Base-by-base conservation (phyloP, 768 basidiomycete genomes). In the Lactifluus subvellereus region DNA sequence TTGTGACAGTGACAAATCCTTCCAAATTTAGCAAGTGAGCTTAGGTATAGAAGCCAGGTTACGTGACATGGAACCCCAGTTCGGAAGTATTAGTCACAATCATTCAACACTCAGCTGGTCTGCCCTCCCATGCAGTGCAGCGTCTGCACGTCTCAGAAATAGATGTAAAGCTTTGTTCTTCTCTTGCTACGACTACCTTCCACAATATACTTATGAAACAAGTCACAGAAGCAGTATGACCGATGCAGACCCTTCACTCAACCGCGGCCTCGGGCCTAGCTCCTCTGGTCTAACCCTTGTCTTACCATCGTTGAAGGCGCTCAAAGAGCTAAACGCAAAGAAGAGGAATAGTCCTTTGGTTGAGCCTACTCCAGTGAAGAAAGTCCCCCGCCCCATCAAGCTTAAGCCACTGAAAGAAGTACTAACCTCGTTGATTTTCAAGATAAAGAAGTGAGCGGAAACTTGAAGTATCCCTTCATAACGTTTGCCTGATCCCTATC, bases 341-440 rank as follows among this genome's bases (percentile, higher is more conserved):
- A 84, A 82, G 72, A 82, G 79, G 72, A 71, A 73, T 62, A 77
- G 71, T 30, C 62, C 66, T 8, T 22, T 55, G 20, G 54, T 63
- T 38, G 67, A 68, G 27, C 9, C 59, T 8, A 61, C 65, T 9
- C 6, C 40, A 0, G 65, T 66, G 20, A 78, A 75, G 65, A 80
- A 79, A 48, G 61, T 67, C 4, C 78, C 81, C 2, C 74, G 88
- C 33, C 87, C 87, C 16, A 67, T 85, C 64, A 91, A 89, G 73
- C 77, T 90, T 60, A 91, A 91, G 71, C 88, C 90, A 4, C 77
- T 92, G 67, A 89, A 85, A 69, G 90, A 89, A 73, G 87, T 91
- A 27, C 73, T 91, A 52, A 71, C 76, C 4, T 85, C 84, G 72
- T 77, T 91, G 20, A 84, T 91, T 51, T 69, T 72, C 0, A 87